Evolutionary conservation across 179 eudicot species (phyloP).

Genomic region (Spergularia azorica): DNA sequence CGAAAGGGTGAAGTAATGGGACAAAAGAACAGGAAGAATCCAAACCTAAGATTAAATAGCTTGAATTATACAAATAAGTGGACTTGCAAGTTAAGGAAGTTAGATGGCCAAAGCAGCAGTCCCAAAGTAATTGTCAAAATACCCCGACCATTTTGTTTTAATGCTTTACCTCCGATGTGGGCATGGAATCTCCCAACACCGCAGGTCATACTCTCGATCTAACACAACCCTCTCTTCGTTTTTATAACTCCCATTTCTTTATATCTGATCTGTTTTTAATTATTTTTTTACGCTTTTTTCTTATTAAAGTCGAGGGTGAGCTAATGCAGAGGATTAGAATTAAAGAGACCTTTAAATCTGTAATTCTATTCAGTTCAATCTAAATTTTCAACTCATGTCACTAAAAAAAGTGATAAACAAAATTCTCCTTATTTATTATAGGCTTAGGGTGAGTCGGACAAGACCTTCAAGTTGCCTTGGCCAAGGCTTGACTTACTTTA

Average conservation of each 20-base stretch:
- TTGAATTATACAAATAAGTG: slow-evolving; percentile 17
- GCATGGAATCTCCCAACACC: slow-evolving; percentile 37
- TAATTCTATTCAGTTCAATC: too few relatives aligned
- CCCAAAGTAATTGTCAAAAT: slow-evolving; percentile 23
- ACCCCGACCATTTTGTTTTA: slow-evolving; percentile 19
- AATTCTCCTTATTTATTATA: too few relatives aligned
- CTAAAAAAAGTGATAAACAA: too few relatives aligned
- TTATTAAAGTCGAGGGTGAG: too few relatives aligned
- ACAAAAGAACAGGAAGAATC: slow-evolving; percentile 39
- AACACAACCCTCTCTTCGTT: not conserved
- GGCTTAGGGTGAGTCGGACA: too few relatives aligned
- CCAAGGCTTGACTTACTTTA: too few relatives aligned
- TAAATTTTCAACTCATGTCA: too few relatives aligned
- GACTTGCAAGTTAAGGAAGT: slow-evolving; percentile 21
- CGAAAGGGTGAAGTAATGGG: slow-evolving; percentile 19
- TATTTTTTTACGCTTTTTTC: too few relatives aligned
- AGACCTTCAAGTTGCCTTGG: too few relatives aligned
- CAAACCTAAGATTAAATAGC: slow-evolving; percentile 30
- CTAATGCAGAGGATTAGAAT: too few relatives aligned
- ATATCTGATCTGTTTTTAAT: not conserved
- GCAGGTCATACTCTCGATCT: slow-evolving; percentile 24
- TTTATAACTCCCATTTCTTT: not conserved
- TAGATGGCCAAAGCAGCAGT: slow-evolving; percentile 29
- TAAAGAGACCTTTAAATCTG: too few relatives aligned
- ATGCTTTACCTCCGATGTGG: slow-evolving; percentile 34